Evolutionary conservation across 2,329 filamentous ascomycete species (phyloP), one percentile per base, ranked within the genome.

Genomic region (Pseudopyricularia javanii): DNA sequence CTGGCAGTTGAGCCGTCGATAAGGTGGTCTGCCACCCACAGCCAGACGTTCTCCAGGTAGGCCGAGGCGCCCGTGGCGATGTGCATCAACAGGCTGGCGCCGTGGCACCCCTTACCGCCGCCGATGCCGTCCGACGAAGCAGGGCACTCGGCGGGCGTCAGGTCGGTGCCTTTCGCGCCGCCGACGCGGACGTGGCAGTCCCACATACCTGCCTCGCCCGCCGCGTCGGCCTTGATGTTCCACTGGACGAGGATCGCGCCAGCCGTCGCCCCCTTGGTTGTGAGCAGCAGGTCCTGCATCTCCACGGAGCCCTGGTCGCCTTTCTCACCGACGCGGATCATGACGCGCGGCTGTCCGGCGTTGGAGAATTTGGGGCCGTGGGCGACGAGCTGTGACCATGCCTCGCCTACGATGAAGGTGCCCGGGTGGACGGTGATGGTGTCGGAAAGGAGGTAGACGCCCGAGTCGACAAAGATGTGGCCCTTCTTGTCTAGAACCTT

Each of bases 151-250:
- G 78, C 72, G 24, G 76, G 74, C 61, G 83, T 79, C 8, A 89
- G 73, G 51, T 81, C 68, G 15, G 83, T 85, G 37, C 85, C 85
- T 2, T 76, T 75, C 22, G 78, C 79, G n/a, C 86, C 86, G 58
- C 85, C 86, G 54, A 91, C 75, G 59, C 86, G 82, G 64, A 86
- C 75, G 66, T 91, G 86, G 12, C 80, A 78, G 62, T 91, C 59
- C 57, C 57, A 60, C 11, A 60, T 47, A 15, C 51, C 54, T 1
- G 54, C 74, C 52, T 54, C 66, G 57, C 66, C 60, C n/a, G 72
- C 74, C 14, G 72, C 72, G 24, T 48, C 72, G 48, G 72, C 74
- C 15, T 47, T 47, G 33, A 88, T 69, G 62, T 88, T 88, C 84
- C 84, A 89, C 62, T 89, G 74, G 61, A 89, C 75, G 57, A 88